Percentiles rank a stretch among this genome's conserved stretches.
These are phyloP conservation scores for Ensete glaucum DNA, from an alignment of 176 grass and related monocot species.

Conservation along the genomic window DNA sequence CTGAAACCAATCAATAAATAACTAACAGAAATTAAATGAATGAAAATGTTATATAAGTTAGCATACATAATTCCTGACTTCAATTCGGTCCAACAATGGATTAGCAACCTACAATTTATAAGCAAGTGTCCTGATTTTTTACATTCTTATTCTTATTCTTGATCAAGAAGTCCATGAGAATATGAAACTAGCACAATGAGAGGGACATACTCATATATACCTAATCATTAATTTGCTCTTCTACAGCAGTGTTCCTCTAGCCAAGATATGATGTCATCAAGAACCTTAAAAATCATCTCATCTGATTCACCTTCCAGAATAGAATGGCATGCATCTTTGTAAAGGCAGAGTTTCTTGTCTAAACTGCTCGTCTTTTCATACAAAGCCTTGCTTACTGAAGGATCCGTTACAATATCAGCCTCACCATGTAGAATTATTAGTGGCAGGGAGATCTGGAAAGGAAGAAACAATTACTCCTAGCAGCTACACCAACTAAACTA, in stretches of 20 bases:
- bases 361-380: slow-evolving; percentile 72
- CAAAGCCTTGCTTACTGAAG: slow-evolving; percentile 84
- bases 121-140: not conserved
- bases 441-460: slow-evolving; percentile 72
- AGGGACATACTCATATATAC: not conserved
- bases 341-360: slow-evolving; percentile 74
- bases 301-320: slow-evolving; percentile 87
- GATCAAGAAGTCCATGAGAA: not conserved
- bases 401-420: slow-evolving; percentile 70
- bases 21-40: not conserved
- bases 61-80: not conserved
- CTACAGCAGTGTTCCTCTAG: slow-evolving; percentile 46
- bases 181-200: not conserved
- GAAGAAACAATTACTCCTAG: not conserved
- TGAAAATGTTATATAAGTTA: not conserved
- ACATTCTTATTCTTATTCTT: not conserved
- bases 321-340: slow-evolving; percentile 62
- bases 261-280: slow-evolving; percentile 81
- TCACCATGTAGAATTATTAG: slow-evolving; percentile 83
- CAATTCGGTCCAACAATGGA: too few relatives aligned
- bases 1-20: not conserved
- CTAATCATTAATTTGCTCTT: slow-evolving; percentile 29
- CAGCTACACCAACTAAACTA: not conserved
- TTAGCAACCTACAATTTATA: not conserved
- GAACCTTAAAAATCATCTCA: slow-evolving; percentile 67